These are phyloP conservation scores for Ustilago tritici DNA, from an alignment of 1,284 basidiomycete genomes.

Conservation along the genomic window DNA sequence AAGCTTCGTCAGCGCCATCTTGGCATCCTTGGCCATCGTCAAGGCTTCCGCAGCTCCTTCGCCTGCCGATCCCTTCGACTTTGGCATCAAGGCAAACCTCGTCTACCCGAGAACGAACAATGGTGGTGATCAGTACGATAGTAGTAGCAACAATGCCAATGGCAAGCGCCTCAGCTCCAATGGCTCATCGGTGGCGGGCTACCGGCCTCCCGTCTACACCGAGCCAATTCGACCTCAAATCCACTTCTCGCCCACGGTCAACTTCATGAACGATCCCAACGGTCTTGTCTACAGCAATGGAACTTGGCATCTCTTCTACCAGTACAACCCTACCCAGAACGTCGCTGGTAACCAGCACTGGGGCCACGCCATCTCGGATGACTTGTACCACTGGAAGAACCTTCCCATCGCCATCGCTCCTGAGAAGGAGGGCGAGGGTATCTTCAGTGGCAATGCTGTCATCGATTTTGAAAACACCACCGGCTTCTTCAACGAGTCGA, in stretches of 20 bases:
- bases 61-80: conserved; percentile 30
- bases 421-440: conserved; percentile 60
- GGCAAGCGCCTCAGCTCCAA: conserved; percentile 43
- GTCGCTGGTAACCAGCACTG: conserved; percentile 72
- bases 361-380: conserved; percentile 71
- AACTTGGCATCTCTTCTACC: conserved; percentile 72
- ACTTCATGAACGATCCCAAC: conserved; percentile 72
- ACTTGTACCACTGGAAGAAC: conserved; percentile 71
- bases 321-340: conserved; percentile 70
- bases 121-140: conserved; percentile 11
- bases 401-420: conserved; percentile 69
- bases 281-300: conserved; percentile 70
- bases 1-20: conserved; percentile 16
- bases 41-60: conserved; percentile 34
- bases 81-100: conserved; percentile 6
- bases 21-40: conserved; percentile 25
- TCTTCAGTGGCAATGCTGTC: conserved; percentile 71
- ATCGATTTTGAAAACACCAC: conserved; percentile 71
- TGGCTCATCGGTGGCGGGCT: conserved; percentile 31
- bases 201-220: conserved; percentile 34
- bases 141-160: conserved; percentile 12
- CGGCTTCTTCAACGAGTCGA: conserved; percentile 70
- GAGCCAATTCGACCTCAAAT: conserved; percentile 57
- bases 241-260: conserved; percentile 60
- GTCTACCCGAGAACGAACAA: conserved; percentile 29